A percentile compares a stretch with the other conserved stretches of the same genome.
These are phyloP conservation scores for Filobasidium uniguttulatum DNA, from an alignment of 1,284 basidiomycete genomes.

Conservation along the genomic window DNA sequence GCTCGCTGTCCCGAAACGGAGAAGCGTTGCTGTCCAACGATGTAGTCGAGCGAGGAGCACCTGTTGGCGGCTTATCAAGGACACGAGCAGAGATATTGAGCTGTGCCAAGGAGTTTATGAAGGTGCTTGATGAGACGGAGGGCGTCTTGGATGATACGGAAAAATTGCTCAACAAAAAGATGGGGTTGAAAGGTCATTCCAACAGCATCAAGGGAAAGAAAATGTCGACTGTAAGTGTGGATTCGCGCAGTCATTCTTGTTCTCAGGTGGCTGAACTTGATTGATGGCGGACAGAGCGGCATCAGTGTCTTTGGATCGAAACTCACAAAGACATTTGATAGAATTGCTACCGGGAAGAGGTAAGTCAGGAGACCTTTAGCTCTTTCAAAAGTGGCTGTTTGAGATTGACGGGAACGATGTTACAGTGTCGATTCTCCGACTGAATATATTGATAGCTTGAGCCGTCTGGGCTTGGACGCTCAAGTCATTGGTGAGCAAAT, in stretches of 20 bases:
- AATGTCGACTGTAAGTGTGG: slow-evolving; percentile 51
- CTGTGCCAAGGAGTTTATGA: slow-evolving; percentile 45
- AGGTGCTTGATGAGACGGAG: slow-evolving; percentile 54
- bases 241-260: neutral
- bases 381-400: neutral
- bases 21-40: neutral
- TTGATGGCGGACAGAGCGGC: slow-evolving; percentile 17
- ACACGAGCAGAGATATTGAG: slow-evolving; percentile 24
- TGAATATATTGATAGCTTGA: slow-evolving; percentile 65
- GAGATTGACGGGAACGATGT: neutral
- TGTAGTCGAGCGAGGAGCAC: slow-evolving; percentile 40
- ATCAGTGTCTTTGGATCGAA: slow-evolving; percentile 58
- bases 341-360: slow-evolving; percentile 82
- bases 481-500: slow-evolving; percentile 56
- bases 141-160: slow-evolving; percentile 68
- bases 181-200: slow-evolving; percentile 46
- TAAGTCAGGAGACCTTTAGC: slow-evolving; percentile 38
- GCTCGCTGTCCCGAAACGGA: neutral
- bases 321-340: slow-evolving; percentile 68
- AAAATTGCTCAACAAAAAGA: slow-evolving; percentile 81
- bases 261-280: neutral
- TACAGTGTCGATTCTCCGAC: slow-evolving; percentile 71
- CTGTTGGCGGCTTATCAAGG: slow-evolving; percentile 31
- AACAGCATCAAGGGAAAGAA: slow-evolving; percentile 52
- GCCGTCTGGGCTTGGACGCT: slow-evolving; percentile 56